Evolutionary conservation across 2,329 filamentous ascomycete species (phyloP), one percentile per base, ranked within the genome.

Genomic region (Ophiostoma angusticollis): DNA sequence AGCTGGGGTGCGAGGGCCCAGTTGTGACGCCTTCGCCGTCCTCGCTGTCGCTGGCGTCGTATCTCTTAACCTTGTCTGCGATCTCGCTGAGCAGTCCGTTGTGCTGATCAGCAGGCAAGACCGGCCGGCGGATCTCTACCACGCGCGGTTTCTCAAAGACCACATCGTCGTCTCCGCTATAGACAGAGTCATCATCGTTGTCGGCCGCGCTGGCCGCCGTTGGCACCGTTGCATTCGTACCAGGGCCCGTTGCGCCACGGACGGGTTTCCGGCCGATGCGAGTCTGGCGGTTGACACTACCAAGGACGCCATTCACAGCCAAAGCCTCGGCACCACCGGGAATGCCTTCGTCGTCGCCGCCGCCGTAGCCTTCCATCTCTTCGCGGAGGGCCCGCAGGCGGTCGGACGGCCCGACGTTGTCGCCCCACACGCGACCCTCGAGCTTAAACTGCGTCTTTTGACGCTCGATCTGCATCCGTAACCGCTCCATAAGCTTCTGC

Each of bases 391-490:
- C 89, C 48, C 91, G 80, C 42, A 98, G 68, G 52, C 87, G 80
- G 61, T 98, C 91, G 31, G 86, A 95, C 11, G 91, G 89, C 25
- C 84, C 84, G 47, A 81, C 71, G 37, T 72, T 65, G 46, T 93
- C 83, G 45, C 80, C 80, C 82, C 89, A 94, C 8, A 85, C 78
- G 57, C 84, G 84, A 49, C 91, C 91, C 60, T 96, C 91, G 23
- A 98, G 74, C 61, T 95, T 95, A 61, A 85, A 94, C 56, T 96
- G 87, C 1, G 91, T 96, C 72, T 96, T 96, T 47, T 94, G 89
- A 47, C 91, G 72, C 64, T 96, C 89, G 30, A 98, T 75, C 61
- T 96, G 91, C 68, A 84, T 93, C 59, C 94, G 87, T 41, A 98
- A 70, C 38, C 87, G 80, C 55, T 86, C 84, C 82, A 98, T 93